Percentiles rank a stretch among this genome's conserved stretches.
Conservation (phyloP, 2,329 filamentous ascomycete species). For the Cordyceps farinosa region DNA sequence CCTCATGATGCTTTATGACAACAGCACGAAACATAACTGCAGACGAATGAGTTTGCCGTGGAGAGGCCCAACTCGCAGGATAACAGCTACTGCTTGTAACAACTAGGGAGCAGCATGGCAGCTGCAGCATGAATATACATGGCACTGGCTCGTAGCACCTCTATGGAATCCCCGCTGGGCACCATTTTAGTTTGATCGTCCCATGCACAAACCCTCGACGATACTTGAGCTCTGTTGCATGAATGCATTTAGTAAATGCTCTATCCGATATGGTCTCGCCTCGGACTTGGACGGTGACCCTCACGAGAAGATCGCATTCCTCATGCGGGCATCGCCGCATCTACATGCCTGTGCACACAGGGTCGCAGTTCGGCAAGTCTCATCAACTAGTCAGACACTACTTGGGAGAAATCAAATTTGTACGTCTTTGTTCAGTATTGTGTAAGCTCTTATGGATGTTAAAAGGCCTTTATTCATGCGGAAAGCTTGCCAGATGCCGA, state of each 20-base stretch:
- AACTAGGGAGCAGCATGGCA: not conserved
- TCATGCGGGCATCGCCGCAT: not conserved
- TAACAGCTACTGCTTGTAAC: conserved; percentile 10
- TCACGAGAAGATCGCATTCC: not conserved
- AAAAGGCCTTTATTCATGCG: too few species aligned
- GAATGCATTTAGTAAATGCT: not conserved
- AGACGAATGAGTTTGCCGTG: not conserved
- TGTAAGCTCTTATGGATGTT: too few species aligned
- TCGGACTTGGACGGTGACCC: not conserved
- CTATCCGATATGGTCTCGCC: not conserved
- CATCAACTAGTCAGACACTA: not conserved
- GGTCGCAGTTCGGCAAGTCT: not conserved
- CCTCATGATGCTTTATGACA: not conserved
- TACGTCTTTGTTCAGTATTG: not conserved
- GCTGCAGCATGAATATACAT: not conserved
- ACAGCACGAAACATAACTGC: not conserved
- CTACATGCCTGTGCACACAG: not conserved
- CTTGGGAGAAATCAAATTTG: not conserved
- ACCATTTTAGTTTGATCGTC: not conserved
- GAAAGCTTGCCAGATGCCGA: too few species aligned
- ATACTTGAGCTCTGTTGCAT: not conserved
- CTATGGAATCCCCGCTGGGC: not conserved
- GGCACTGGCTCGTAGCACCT: not conserved
- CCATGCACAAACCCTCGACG: too few species aligned
- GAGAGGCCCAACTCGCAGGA: not conserved